A percentile compares a stretch with the other conserved stretches of the same genome.
phyloP scores from a whole-genome alignment of 148 eudicot genomes.

The Silene uniflora region DNA sequence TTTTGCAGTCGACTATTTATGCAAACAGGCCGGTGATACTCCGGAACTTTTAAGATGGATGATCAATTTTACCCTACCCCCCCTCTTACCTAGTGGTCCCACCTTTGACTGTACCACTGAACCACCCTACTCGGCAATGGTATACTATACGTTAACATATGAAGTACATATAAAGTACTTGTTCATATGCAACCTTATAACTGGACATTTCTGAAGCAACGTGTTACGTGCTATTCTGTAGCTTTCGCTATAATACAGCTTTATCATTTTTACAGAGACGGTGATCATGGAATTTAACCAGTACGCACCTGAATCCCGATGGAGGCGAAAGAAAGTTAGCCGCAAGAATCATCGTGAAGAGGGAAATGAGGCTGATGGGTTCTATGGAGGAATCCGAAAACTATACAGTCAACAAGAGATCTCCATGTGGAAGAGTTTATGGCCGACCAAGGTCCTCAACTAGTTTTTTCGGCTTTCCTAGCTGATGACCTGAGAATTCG shows the following conservation, averaged over 20 bases:
- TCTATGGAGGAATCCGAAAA: conserved; percentile 89
- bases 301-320: conserved; percentile 57
- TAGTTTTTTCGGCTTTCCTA: conserved; percentile 21
- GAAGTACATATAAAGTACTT: too few relatives aligned
- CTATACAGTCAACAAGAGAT: conserved; percentile 53
- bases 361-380: conserved; percentile 69
- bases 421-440: conserved; percentile 58
- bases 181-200: too few relatives aligned
- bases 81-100: too few relatives aligned
- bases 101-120: too few relatives aligned
- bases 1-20: too few relatives aligned
- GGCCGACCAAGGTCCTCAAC: conserved; percentile 54
- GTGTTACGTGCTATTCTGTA: not conserved
- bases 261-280: conserved; percentile 39
- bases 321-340: conserved; percentile 56
- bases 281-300: conserved; percentile 85
- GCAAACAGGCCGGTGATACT: too few relatives aligned
- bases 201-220: not conserved
- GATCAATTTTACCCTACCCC: too few relatives aligned
- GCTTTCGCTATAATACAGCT: not conserved
- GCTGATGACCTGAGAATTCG: not conserved
- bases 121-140: too few relatives aligned
- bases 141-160: too few relatives aligned
- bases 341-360: conserved; percentile 69
- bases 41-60: too few relatives aligned